Evolutionary conservation across 257 asterid species (phyloP).

Genomic region (Nicotiana benthamiana): DNA sequence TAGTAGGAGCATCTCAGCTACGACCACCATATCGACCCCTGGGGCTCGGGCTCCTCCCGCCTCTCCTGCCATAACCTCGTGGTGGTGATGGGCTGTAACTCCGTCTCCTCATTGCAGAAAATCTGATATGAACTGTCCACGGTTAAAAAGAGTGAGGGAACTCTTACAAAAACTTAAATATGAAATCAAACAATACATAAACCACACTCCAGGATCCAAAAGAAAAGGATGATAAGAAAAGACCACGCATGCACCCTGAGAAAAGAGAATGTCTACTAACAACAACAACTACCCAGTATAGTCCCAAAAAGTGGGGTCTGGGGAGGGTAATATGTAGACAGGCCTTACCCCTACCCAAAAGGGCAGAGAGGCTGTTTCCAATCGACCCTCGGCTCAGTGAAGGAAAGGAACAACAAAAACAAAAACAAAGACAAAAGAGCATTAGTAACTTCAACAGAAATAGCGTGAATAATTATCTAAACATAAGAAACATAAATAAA

Average conservation of each 20-base stretch:
- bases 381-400: too few species aligned
- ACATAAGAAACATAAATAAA: too few species aligned
- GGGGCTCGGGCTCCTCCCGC: slow-evolving; percentile 56
- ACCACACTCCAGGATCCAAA: background rate
- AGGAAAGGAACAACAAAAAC: too few species aligned
- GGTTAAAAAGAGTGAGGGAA: background rate
- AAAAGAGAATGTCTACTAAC: background rate
- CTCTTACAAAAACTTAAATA: background rate
- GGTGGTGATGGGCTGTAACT: slow-evolving; percentile 96
- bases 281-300: too few species aligned
- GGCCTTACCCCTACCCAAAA: too few species aligned
- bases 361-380: too few species aligned
- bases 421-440: too few species aligned
- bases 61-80: slow-evolving; percentile 85
- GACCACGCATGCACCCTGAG: background rate
- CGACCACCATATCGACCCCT: slow-evolving; percentile 58
- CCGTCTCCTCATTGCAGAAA: slow-evolving; percentile 62
- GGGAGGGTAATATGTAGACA: too few species aligned
- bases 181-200: background rate
- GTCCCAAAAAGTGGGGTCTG: too few species aligned
- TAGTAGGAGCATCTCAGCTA: slow-evolving; percentile 66
- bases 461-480: too few species aligned
- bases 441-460: too few species aligned
- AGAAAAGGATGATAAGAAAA: background rate
- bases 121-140: background rate